Evolutionary conservation across 1,284 basidiomycete genomes (phyloP), one percentile per base, ranked within the genome.

Genomic region (Austroboletus novae-zelandiae): DNA sequence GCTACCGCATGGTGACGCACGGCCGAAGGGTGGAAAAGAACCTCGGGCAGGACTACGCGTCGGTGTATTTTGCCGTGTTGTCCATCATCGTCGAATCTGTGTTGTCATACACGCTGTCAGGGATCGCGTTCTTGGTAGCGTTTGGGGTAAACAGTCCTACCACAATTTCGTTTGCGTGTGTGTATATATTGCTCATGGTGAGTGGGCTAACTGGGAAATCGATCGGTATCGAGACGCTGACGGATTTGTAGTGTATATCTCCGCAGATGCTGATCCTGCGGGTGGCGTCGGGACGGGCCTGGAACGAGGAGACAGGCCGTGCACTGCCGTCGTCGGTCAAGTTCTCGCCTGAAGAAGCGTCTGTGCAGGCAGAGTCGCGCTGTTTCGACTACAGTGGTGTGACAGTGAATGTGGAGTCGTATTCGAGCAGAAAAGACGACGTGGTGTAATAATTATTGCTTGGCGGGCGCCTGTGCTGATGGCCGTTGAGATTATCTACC

Each of bases 241-340:
- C 20, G 29, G 14, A 0, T 9, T 15, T 35, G 25, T 30, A 64
- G 62, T 55, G 56, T 29, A 55, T 65, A 54, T 65, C 66, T 1
- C 61, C 63, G 25, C 65, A 66, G 47, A 56, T 66, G 53, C 20
- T 68, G 40, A 66, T 65, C 11, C 37, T 67, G 40, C 54, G 57
- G 5, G 54, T 66, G 30, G 61, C 54, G 9, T 55, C 51, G 25
- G 61, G 59, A 27, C 46, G 45, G 3, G 43, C 45, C 5, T 66
- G 62, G 65, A 14, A 41, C 15, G 50, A 51, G 27, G 55, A 55
- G 17, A 57, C 45, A 17, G 43, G 15, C 4, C 46, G 15, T 36
- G 25, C 10, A 10, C 18, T 20, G 0, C 2, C 35, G 18, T 60
- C 60, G 9, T 45, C 54, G 17, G 7, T 67, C 43, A 50, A 47